phyloP scores from a whole-genome alignment of 495 filamentous ascomycete genomes.

The Lasiosphaeria miniovina region DNA sequence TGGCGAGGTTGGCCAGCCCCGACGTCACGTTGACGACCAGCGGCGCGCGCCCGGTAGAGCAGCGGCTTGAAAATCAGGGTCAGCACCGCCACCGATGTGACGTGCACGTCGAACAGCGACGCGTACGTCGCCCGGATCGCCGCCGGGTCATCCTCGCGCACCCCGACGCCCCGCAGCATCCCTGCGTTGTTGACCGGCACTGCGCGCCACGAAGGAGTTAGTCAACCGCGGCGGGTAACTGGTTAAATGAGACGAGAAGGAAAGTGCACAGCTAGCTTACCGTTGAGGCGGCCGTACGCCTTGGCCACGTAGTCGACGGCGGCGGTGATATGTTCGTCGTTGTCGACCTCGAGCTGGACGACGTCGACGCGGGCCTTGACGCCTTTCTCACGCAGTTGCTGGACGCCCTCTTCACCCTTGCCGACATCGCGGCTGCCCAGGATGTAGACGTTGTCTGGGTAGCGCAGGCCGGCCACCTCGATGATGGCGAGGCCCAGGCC shows the following conservation, averaged over 20 bases:
- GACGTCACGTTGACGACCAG: constrained; percentile 2
- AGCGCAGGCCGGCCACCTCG: not conserved
- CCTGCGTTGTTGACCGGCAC: constrained; percentile 9
- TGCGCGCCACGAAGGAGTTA: not conserved
- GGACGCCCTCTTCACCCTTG: not conserved
- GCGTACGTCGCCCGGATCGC: not conserved
- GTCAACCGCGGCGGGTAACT: not conserved
- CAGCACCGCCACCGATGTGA: constrained; percentile 2
- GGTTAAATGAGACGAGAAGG: not conserved
- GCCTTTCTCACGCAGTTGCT: not conserved
- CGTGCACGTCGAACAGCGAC: not conserved
- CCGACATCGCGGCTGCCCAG: not conserved
- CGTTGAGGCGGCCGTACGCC: not conserved
- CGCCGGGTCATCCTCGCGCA: not conserved
- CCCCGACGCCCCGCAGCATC: not conserved
- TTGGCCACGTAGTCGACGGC: not conserved
- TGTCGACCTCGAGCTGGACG: constrained; percentile 5
- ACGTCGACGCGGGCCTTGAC: constrained; percentile 1
- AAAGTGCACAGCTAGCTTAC: not conserved
- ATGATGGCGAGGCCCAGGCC: constrained; percentile 5
- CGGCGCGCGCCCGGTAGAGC: not conserved
- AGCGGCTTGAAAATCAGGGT: not conserved
- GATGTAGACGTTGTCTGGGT: not conserved
- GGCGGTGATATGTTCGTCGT: constrained; percentile 2
- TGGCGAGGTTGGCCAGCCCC: constrained; percentile 3